Evolutionary conservation across 73 alveolate genomes (phyloP), one percentile per base, ranked within the genome.

Genomic region (Halteria grandinella): DNA sequence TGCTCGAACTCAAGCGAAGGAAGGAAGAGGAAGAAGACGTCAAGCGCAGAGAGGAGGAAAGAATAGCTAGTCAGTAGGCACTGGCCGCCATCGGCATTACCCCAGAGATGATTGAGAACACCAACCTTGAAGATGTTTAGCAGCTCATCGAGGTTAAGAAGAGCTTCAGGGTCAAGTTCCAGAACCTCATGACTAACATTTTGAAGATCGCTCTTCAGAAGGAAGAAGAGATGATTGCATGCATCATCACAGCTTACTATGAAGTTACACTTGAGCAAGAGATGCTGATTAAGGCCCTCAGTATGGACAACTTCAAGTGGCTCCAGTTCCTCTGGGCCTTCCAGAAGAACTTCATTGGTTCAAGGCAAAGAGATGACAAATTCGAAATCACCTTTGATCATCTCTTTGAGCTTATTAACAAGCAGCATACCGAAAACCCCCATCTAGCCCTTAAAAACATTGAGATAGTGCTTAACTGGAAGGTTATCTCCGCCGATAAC

Each of bases 281-380:
- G 34, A 44, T 82, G 80, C 24, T 82, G n/a, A 43, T 52, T 27
- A 32, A 63, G 11, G 74, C 62, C 17, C 7, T 82, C 4, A 15
- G 45, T 5, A 27, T 25, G 28, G 48, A 58, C 11, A 28, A 14
- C 60, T 58, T 20, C 51, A 40, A 57, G 18, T 72, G 75, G 66
- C 70, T 82, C 7, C 12, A 72, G 48, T 72, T 53, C 44, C 28
- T 66, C 39, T 82, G 84, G 86, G 84, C 77, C 69, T 82, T 69
- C 34, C 82, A 58, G 20, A 82, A 59, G 72, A 82, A 73, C 58
- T 73, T 36, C 52, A 44, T 69, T 6, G 84, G 5, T 20, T 1
- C 3, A 18, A 18, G 59, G 15, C 44, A 51, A 4, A 75, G 47
- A n/a, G 28, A 53, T 2, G 79, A 57, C 15, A 18, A 79, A 0